Base-by-base conservation (phyloP, 225 moss, liverwort and hornwort genomes). In the Bryum argenteum region DNA sequence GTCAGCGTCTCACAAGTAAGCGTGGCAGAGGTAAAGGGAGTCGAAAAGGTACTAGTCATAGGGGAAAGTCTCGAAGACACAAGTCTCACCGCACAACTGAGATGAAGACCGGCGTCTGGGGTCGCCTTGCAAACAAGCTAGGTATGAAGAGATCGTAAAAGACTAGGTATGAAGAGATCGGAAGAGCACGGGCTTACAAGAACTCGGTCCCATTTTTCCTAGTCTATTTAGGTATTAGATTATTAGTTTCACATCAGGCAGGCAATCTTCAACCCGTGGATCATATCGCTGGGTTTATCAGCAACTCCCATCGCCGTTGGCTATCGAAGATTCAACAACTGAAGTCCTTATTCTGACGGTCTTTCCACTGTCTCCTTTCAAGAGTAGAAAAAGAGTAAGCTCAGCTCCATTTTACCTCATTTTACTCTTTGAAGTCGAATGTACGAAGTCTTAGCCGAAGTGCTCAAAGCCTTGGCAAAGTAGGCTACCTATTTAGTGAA, bases 51-150 rank as follows among this genome's bases (percentile, higher is more conserved):
- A 33, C 33, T 33, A 33, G 33, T 33, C 33, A 33, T 33, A 71
- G 79, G 33, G 80, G 66, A n/a, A 81, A 24, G 70, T 74, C 68
- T 70, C 80, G 61, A 33, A 33, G 33, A 48, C 81, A 77, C 58
- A 81, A 73, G 73, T 33, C 33, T 6, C 75, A 67, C 51, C 73
- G 51, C 16, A 78, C 77, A 56, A 16, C 70, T 57, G 83, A 83
- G 42, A 55, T 45, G 12, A 79, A 78, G 58, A 66, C 83, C 7
- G 33, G 33, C 33, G 87, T 89, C 44, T 76, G 85, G 70, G 87
- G 85, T 16, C 87, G 89, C 57, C 83, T 89, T 48, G 77, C 85
- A 55, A 80, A 83, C 10, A 91, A 91, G 67, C 74, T 91, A 45
- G 77, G 87, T 12, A 37, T 76, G 12, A 75, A 62, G 43, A 87